phyloP scores from a whole-genome alignment of 139 green algal species.

The Coelastrella sp. region DNA sequence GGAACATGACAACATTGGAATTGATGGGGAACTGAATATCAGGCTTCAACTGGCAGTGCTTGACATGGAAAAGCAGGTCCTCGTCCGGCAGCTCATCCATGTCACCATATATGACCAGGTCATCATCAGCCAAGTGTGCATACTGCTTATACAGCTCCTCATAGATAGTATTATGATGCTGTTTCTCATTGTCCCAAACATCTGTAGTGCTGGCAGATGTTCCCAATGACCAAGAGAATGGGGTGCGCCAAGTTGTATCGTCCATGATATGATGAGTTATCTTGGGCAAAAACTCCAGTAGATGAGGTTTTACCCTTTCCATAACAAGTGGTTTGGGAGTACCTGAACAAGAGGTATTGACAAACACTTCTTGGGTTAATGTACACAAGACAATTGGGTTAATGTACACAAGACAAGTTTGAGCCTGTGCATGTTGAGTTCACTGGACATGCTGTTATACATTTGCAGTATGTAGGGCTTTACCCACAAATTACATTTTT shows the following conservation, averaged over 20 bases:
- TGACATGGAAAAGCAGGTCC: background rate
- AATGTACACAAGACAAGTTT: too few relatives aligned
- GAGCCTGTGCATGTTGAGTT: too few relatives aligned
- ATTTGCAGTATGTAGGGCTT: too few relatives aligned
- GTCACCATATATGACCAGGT: conserved; percentile 6
- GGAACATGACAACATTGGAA: background rate
- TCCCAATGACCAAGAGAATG: background rate
- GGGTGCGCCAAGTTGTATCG: background rate
- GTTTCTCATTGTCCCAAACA: background rate
- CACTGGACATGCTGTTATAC: too few relatives aligned
- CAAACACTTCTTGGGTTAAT: too few relatives aligned
- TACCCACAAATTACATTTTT: too few relatives aligned
- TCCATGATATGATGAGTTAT: background rate
- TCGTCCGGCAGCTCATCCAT: conserved; percentile 12
- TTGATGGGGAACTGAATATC: background rate
- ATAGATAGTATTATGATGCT: background rate
- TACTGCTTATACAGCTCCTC: conserved; percentile 1
- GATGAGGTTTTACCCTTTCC: background rate
- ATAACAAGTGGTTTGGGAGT: background rate
- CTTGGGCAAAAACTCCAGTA: background rate
- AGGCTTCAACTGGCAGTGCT: background rate
- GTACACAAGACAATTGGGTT: too few relatives aligned
- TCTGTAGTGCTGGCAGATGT: background rate
- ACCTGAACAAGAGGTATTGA: too few relatives aligned
- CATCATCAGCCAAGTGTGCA: background rate